A percentile compares a stretch with the other conserved stretches of the same genome.
These are phyloP conservation scores for Dianthus caryophyllus DNA, from an alignment of 148 eudicot species.

Conservation along the genomic window DNA sequence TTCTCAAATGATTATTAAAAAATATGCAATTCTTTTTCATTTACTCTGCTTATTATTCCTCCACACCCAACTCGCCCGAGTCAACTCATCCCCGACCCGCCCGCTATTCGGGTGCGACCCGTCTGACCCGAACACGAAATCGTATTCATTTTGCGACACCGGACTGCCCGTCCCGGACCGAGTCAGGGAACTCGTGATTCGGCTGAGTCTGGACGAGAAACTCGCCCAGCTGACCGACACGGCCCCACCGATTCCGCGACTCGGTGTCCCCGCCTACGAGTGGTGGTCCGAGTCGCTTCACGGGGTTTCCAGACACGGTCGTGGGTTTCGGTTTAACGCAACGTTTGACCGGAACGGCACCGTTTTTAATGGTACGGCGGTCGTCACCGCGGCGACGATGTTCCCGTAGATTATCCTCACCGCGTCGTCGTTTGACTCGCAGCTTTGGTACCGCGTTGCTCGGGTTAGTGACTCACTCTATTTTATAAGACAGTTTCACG, in stretches of 20 bases:
- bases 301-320: constrained; percentile 52
- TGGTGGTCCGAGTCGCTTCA: constrained; percentile 83
- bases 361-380: constrained; percentile 17
- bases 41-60: neutral
- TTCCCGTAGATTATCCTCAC: constrained; percentile 63
- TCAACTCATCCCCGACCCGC: constrained; percentile 22
- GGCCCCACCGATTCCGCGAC: constrained; percentile 38
- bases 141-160: constrained; percentile 34
- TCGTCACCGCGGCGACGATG: constrained; percentile 44
- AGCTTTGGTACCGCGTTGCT: constrained; percentile 38
- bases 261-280: constrained; percentile 48
- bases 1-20: neutral
- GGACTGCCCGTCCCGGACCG: constrained; percentile 29
- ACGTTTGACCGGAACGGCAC: constrained; percentile 34
- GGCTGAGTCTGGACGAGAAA: constrained; percentile 42
- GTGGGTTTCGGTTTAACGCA: constrained; percentile 38
- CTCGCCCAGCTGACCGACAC: constrained; percentile 37
- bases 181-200: constrained; percentile 36
- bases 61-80: constrained; percentile 18
- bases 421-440: constrained; percentile 54
- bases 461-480: constrained; percentile 22
- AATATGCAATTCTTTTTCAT: too few relatives aligned
- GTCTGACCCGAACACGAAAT: constrained; percentile 13
- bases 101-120: constrained; percentile 32
- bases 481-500: too few relatives aligned